Percentiles rank a stretch among this genome's conserved stretches.
Conservation (phyloP, 1,139 yeast genomes). For the Geotrichum aggregatum region DNA sequence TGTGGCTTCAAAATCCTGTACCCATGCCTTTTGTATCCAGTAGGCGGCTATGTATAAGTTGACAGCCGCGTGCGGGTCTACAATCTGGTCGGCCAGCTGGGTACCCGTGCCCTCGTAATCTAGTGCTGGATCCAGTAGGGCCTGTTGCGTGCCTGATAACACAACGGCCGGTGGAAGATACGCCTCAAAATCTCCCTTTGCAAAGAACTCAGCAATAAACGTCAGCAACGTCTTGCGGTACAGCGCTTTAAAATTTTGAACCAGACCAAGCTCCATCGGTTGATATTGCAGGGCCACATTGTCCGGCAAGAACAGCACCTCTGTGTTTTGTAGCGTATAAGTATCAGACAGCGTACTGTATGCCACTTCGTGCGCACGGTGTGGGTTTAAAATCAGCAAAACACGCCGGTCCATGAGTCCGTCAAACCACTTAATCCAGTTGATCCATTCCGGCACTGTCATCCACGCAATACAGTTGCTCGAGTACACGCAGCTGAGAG, state of each 20-base stretch:
- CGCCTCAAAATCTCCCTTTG: slow-evolving; percentile 5
- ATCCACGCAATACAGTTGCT: slow-evolving; percentile 20
- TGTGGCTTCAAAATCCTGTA: slow-evolving; percentile 2
- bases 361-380: slow-evolving; percentile 20
- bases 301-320: slow-evolving; percentile 17
- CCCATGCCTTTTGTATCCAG: slow-evolving; percentile 21
- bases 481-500: slow-evolving; percentile 13
- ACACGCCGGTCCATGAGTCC: slow-evolving; percentile 16
- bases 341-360: slow-evolving; percentile 10
- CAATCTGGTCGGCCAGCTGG: slow-evolving; percentile 6
- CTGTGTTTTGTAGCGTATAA: slow-evolving; percentile 9
- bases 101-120: too few species aligned
- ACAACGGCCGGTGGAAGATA: slow-evolving; percentile 7
- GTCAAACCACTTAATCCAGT: slow-evolving; percentile 22
- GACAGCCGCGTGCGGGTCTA: slow-evolving; percentile 14
- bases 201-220: slow-evolving; percentile 13
- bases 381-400: slow-evolving; percentile 18
- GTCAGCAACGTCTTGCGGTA: slow-evolving; percentile 16
- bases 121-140: background rate
- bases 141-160: background rate
- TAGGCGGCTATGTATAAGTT: slow-evolving; percentile 15
- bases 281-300: slow-evolving; percentile 1
- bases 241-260: slow-evolving; percentile 19
- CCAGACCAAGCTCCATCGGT: slow-evolving; percentile 18
- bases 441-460: slow-evolving; percentile 17